Evolutionary conservation across 768 basidiomycete species (phyloP), one percentile per base, ranked within the genome.

Genomic region (Agrocybe pediades): DNA sequence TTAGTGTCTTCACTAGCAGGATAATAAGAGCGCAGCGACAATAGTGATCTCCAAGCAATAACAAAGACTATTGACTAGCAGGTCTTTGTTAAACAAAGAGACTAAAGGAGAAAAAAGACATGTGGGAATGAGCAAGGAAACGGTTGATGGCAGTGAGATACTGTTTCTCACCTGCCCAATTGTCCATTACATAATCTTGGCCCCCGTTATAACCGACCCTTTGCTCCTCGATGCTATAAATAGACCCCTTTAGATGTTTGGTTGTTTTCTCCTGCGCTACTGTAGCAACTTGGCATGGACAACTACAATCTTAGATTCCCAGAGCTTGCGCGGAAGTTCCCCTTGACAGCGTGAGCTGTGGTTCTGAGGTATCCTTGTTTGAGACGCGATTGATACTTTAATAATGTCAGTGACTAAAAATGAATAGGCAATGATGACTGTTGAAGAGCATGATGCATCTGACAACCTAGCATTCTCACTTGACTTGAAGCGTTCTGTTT

Each of bases 221-320:
- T 42, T 51, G 26, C 60, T 66, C 65, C 65, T 69, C 64, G 68
- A 62, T 50, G 29, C 64, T 60, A 64, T 61, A 56, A n/a, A n/a
- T n/a, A n/a, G n/a, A n/a, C n/a, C n/a, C n/a, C n/a, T 61, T 57
- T 63, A 60, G 65, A 44, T 46, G 4, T 17, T 45, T 33, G 11
- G 25, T 40, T 47, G 41, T 49, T 52, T 45, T 17, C 26, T 49
- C 41, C 50, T 47, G 40, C 46, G 36, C 50, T 58, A 41, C 60
- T 58, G 51, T 58, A 46, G 55, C 50, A 52, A 58, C 56, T 48
- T 58, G 53, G 47, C 51, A 49, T 23, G 49, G 40, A 46, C 47
- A 55, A 30, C 16, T 51, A 50, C 46, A 39, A 49, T 20, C 49
- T 24, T 24, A 55, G 41, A 30, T 57, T 51, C 49, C 46, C 15